Evolutionary conservation across 2,329 filamentous ascomycete genomes (phyloP).

Genomic region (Fusarium staphyleae): DNA sequence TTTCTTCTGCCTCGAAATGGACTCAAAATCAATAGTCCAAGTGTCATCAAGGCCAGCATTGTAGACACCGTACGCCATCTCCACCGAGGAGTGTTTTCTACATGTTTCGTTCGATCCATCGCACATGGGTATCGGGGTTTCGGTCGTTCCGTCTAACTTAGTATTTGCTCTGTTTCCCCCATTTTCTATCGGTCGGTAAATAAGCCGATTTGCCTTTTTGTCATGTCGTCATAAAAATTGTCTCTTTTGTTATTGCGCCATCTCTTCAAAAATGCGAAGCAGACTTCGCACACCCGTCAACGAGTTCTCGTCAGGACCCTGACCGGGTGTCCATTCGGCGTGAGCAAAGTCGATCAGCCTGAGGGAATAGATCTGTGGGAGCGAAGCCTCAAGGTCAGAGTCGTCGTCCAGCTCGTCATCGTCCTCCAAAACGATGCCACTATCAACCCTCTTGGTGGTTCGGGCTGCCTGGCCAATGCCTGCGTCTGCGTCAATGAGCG

Average conservation of each 20-base stretch:
- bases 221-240: constrained; percentile 33
- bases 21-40: constrained; percentile 3
- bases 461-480: constrained; percentile 41
- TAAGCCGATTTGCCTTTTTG: constrained; percentile 9
- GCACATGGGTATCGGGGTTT: constrained; percentile 40
- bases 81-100: constrained; percentile 36
- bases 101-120: constrained; percentile 33
- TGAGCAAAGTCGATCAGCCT: constrained; percentile 98
- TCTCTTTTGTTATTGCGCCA: constrained; percentile 51
- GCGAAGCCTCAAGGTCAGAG: constrained; percentile 52
- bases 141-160: constrained; percentile 33
- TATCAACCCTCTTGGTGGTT: constrained; percentile 59
- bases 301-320: constrained; percentile 86
- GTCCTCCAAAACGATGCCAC: constrained; percentile 60
- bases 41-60: constrained; percentile 27
- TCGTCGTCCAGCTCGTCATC: constrained; percentile 58
- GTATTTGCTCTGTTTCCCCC: constrained; percentile 29
- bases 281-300: constrained; percentile 77
- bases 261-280: constrained; percentile 72
- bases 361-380: constrained; percentile 75
- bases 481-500: constrained; percentile 61
- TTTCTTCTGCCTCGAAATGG: neutral
- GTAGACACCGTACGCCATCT: constrained; percentile 35
- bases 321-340: constrained; percentile 80
- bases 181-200: constrained; percentile 8